Conservation (phyloP, 257 asterid species). For the Euphrasia confusa region DNA sequence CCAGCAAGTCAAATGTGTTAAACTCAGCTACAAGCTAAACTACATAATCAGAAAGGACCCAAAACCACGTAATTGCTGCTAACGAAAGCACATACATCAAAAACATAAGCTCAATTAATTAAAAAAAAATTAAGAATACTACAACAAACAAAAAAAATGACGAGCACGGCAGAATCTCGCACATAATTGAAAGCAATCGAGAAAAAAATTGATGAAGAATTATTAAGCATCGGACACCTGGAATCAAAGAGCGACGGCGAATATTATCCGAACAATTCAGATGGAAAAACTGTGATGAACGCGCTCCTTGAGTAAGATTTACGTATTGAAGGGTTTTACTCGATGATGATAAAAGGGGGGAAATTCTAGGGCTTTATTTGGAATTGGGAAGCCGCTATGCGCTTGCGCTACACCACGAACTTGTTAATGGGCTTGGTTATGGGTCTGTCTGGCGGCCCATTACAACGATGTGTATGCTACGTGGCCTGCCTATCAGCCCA, state of each 20-base stretch:
- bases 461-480: not conserved
- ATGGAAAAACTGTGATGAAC: conserved; percentile 1
- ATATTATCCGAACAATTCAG: not conserved
- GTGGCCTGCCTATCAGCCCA: not conserved
- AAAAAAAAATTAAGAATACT: not conserved
- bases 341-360: conserved; percentile 4
- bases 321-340: conserved; percentile 7
- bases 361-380: conserved; percentile 27
- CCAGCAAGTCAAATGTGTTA: not conserved
- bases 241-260: not conserved
- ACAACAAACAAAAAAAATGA: not conserved
- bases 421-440: not conserved
- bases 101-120: not conserved
- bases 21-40: conserved; percentile 1
- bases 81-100: not conserved
- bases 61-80: not conserved
- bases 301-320: conserved; percentile 2
- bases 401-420: not conserved
- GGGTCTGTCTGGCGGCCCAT: not conserved
- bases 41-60: conserved; percentile 8
- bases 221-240: conserved; percentile 12
- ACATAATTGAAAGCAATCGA: not conserved
- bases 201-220: conserved; percentile 8
- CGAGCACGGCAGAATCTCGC: not conserved
- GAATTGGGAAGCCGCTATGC: not conserved